Evolutionary conservation across 2,329 filamentous ascomycete species (phyloP).

Genomic region (Botrytis elliptica): DNA sequence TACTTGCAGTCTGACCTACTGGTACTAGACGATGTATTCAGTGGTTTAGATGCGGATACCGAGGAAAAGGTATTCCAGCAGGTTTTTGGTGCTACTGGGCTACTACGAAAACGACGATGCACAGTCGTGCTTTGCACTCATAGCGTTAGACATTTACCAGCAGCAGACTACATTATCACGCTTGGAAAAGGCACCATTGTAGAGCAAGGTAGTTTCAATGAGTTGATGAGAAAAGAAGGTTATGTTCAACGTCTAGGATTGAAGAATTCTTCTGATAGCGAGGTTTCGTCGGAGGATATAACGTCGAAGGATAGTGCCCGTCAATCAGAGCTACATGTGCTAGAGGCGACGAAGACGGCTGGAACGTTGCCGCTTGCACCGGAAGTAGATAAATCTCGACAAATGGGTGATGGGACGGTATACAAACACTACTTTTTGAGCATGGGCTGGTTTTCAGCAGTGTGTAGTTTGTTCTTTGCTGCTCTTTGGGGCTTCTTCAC

Average conservation of each 20-base stretch:
- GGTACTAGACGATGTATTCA: slow-evolving; percentile 34
- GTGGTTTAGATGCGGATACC: slow-evolving; percentile 31
- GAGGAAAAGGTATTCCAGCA: slow-evolving; percentile 25
- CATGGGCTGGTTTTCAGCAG: slow-evolving; percentile 25
- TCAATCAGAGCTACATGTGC: background rate
- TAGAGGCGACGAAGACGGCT: background rate
- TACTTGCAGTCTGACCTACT: slow-evolving; percentile 24
- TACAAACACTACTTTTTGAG: slow-evolving; percentile 31
- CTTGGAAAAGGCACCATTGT: slow-evolving; percentile 35
- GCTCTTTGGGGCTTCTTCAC: slow-evolving; percentile 32
- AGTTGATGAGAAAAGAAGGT: background rate
- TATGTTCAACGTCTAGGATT: slow-evolving; percentile 4
- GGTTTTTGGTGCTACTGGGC: slow-evolving; percentile 22
- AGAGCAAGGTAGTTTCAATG: slow-evolving; percentile 40
- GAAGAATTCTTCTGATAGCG: slow-evolving; percentile 29
- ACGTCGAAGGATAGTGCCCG: background rate
- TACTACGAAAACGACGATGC: slow-evolving; percentile 35
- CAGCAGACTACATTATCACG: slow-evolving; percentile 45
- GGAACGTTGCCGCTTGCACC: slow-evolving; percentile 1
- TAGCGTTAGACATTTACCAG: slow-evolving; percentile 40
- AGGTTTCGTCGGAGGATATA: slow-evolving; percentile 16
- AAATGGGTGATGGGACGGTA: slow-evolving; percentile 26
- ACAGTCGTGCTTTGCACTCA: slow-evolving; percentile 37
- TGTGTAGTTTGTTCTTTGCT: slow-evolving; percentile 25
- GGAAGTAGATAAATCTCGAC: slow-evolving; percentile 38